A percentile compares a stretch with the other conserved stretches of the same genome.
These are phyloP conservation scores for Phyllosticta paracitricarpa DNA, from an alignment of 2,329 filamentous ascomycete species.

Conservation along the genomic window DNA sequence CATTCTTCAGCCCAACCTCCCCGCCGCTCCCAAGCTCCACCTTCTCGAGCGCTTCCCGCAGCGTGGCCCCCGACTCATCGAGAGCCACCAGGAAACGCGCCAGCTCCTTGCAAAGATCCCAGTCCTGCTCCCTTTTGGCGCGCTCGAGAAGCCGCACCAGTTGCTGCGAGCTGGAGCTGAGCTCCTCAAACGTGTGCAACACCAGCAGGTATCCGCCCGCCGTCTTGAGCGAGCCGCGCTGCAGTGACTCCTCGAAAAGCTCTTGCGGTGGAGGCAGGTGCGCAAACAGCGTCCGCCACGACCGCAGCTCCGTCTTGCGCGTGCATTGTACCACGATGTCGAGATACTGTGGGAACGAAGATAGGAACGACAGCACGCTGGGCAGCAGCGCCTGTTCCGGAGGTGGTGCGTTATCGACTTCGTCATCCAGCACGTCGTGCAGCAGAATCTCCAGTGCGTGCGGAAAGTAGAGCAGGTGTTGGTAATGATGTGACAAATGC, in stretches of 20 bases:
- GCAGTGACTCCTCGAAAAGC: slow-evolving; percentile 85
- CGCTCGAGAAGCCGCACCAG: slow-evolving; percentile 70
- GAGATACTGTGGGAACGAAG: slow-evolving; percentile 63
- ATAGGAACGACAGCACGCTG: slow-evolving; percentile 43
- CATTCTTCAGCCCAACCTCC: slow-evolving; percentile 18
- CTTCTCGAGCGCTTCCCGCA: slow-evolving; percentile 59
- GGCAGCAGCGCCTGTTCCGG: slow-evolving; percentile 41
- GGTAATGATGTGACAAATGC: slow-evolving; percentile 73
- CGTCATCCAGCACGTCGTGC: slow-evolving; percentile 88
- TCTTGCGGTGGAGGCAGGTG: slow-evolving; percentile 84
- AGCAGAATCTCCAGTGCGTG: slow-evolving; percentile 87
- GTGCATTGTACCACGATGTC: slow-evolving; percentile 96
- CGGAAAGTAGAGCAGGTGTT: slow-evolving; percentile 79
- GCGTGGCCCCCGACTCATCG: slow-evolving; percentile 72
- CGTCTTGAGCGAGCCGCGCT: slow-evolving; percentile 79
- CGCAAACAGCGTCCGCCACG: slow-evolving; percentile 87
- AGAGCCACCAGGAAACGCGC: slow-evolving; percentile 91
- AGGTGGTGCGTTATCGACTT: slow-evolving; percentile 59
- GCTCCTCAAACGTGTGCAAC: slow-evolving; percentile 64
- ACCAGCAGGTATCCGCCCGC: slow-evolving; percentile 95
- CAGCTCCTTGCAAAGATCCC: slow-evolving; percentile 91
- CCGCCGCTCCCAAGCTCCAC: slow-evolving; percentile 26
- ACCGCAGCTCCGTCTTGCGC: slow-evolving; percentile 88
- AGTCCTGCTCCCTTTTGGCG: slow-evolving; percentile 78
- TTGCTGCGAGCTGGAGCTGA: slow-evolving; percentile 57